Evolutionary conservation across 108 stramenopile species (phyloP).

Genomic region (Halocafeteria seosinensis): DNA sequence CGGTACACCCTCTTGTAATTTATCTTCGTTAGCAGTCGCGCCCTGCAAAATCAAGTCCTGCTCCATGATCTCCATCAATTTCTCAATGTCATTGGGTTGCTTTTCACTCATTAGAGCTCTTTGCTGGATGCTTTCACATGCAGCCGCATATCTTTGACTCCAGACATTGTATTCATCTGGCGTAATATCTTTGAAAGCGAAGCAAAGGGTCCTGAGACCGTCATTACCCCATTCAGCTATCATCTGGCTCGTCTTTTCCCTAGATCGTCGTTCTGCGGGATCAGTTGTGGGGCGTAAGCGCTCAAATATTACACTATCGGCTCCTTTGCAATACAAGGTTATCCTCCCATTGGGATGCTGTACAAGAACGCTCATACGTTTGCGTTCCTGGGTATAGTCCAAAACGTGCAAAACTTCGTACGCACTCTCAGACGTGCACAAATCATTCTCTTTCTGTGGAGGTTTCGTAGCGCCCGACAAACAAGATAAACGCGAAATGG

Average conservation of each 20-base stretch:
- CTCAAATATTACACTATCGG: conserved; percentile 27
- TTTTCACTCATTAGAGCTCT: conserved; percentile 6
- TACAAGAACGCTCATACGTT: conserved; percentile 32
- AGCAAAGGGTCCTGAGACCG: conserved; percentile 35
- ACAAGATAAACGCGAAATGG: too few relatives aligned
- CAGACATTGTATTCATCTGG: neutral
- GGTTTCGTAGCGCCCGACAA: neutral
- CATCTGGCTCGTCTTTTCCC: neutral
- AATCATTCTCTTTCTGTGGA: neutral
- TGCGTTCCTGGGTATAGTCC: conserved; percentile 23
- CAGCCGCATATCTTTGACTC: conserved; percentile 8
- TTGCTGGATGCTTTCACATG: neutral
- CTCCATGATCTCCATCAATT: conserved; percentile 21
- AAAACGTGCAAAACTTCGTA: conserved; percentile 21
- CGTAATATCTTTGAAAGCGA: conserved; percentile 21
- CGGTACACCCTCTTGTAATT: conserved; percentile 36
- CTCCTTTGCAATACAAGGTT: conserved; percentile 32
- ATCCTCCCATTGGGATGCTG: conserved; percentile 11
- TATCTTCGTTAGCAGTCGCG: conserved; percentile 37
- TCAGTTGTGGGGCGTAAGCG: neutral
- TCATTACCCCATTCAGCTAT: conserved; percentile 26
- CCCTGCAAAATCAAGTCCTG: conserved; percentile 21
- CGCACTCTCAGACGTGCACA: too few relatives aligned
- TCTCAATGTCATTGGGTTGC: conserved; percentile 11
- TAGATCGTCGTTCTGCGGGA: neutral